Evolutionary conservation across 495 filamentous ascomycete species (phyloP).

Genomic region (Copromyces sp.): DNA sequence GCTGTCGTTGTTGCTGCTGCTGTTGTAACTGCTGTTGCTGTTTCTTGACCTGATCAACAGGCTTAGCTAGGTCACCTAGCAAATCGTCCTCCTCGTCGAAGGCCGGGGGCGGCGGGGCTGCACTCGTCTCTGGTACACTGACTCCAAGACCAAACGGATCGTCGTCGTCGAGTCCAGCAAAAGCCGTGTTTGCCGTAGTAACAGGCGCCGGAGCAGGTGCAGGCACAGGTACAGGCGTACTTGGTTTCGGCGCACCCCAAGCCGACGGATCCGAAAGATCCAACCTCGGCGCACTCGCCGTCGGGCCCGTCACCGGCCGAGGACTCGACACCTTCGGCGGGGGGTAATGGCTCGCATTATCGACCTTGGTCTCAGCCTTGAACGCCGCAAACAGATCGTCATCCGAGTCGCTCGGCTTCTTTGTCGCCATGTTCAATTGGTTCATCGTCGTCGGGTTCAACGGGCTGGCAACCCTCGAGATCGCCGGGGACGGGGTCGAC

Average conservation of each 20-base stretch:
- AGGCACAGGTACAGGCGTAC: neutral
- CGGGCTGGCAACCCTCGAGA: constrained; percentile 1
- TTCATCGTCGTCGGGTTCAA: constrained; percentile 10
- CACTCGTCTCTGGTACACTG: constrained; percentile 29
- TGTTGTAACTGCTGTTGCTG: constrained; percentile 28
- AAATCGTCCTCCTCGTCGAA: constrained; percentile 86
- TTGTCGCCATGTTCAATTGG: neutral
- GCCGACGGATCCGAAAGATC: constrained; percentile 30
- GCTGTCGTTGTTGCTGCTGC: neutral
- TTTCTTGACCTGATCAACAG: constrained; percentile 63
- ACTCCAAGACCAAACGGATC: constrained; percentile 85
- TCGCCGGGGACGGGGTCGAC: constrained; percentile 11
- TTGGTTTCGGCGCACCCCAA: constrained; percentile 22
- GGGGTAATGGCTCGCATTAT: constrained; percentile 50
- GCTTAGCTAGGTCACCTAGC: constrained; percentile 74
- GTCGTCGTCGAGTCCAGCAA: constrained; percentile 38
- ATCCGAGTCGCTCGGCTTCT: constrained; percentile 31
- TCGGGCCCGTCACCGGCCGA: constrained; percentile 8
- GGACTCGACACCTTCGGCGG: constrained; percentile 32
- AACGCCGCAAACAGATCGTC: constrained; percentile 56
- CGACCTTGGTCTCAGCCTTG: constrained; percentile 46
- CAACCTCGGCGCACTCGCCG: constrained; percentile 14
- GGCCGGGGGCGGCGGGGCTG: constrained; percentile 24
- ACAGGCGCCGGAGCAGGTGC: constrained; percentile 4
- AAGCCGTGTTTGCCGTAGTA: constrained; percentile 13